phyloP scores from a whole-genome alignment of 805 yeast species.

The Saccharomyces kudriavzevii region DNA sequence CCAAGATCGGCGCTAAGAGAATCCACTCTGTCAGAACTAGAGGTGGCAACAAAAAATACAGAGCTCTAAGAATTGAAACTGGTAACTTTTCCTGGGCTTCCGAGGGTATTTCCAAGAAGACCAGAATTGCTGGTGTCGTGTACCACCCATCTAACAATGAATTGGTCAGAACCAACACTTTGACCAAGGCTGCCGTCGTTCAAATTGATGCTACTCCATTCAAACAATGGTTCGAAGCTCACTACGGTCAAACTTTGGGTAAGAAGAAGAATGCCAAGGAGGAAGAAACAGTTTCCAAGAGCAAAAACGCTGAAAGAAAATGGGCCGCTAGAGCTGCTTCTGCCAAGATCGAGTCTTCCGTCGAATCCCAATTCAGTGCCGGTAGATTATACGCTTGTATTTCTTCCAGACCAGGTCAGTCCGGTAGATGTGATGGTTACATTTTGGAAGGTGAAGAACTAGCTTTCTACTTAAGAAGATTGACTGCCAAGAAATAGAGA shows the following conservation, averaged over 20 bases:
- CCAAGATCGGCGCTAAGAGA: constrained; percentile 96
- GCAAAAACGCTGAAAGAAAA: constrained; percentile 77
- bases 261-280: constrained; percentile 54
- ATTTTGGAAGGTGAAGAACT: constrained; percentile 99
- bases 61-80: constrained; percentile 96
- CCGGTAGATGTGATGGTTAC: constrained; percentile 99
- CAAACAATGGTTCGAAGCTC: constrained; percentile 97
- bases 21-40: constrained; percentile 97
- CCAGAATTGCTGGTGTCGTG: constrained; percentile 93
- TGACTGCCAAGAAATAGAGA: constrained; percentile 90
- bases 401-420: constrained; percentile 99
- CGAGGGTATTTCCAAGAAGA: constrained; percentile 94
- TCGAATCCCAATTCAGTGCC: constrained; percentile 90
- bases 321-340: constrained; percentile 79
- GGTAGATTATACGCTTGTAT: constrained; percentile 97
- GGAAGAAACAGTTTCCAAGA: constrained; percentile 56
- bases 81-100: constrained; percentile 99
- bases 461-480: constrained; percentile 98
- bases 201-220: constrained; percentile 99
- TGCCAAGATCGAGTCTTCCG: constrained; percentile 78
- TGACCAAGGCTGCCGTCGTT: constrained; percentile 95
- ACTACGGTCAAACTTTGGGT: constrained; percentile 88
- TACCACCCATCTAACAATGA: constrained; percentile 99
- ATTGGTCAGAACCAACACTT: constrained; percentile 97
- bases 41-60: constrained; percentile 98